A percentile compares a stretch with the other conserved stretches of the same genome.
These are phyloP conservation scores for Anethum foeniculum DNA, from an alignment of 140 eudicot genomes.

Conservation along the genomic window DNA sequence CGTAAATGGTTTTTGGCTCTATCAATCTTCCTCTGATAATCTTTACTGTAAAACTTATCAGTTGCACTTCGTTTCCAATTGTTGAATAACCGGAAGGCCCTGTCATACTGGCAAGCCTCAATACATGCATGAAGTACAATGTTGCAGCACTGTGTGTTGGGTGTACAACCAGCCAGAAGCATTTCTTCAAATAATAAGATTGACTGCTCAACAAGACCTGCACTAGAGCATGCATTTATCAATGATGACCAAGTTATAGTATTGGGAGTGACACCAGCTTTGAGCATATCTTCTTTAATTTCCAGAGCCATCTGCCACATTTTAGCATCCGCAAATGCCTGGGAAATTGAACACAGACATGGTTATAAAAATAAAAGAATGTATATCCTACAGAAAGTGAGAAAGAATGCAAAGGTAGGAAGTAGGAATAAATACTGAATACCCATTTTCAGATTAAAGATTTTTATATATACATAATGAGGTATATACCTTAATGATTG, in stretches of 20 bases:
- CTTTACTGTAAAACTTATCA: conserved; percentile 8
- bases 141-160: conserved; percentile 82
- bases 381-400: background rate
- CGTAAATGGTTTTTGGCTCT: background rate
- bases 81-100: conserved; percentile 78
- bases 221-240: conserved; percentile 84
- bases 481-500: conserved; percentile 68
- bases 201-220: conserved; percentile 82
- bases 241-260: conserved; percentile 78
- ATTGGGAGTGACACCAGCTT: conserved; percentile 81
- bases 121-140: conserved; percentile 76
- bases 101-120: conserved; percentile 76
- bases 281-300: conserved; percentile 78
- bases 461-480: background rate
- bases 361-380: background rate
- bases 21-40: conserved; percentile 3
- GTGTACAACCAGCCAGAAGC: conserved; percentile 67
- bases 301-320: conserved; percentile 82
- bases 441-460: background rate
- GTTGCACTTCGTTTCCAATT: conserved; percentile 52
- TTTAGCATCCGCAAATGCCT: conserved; percentile 79
- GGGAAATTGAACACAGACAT: conserved; percentile 13
- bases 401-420: too few species aligned
- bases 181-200: conserved; percentile 76
- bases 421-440: too few species aligned